These are phyloP conservation scores for Mycogone perniciosa DNA, from an alignment of 2,329 filamentous ascomycete species.

Conservation along the genomic window DNA sequence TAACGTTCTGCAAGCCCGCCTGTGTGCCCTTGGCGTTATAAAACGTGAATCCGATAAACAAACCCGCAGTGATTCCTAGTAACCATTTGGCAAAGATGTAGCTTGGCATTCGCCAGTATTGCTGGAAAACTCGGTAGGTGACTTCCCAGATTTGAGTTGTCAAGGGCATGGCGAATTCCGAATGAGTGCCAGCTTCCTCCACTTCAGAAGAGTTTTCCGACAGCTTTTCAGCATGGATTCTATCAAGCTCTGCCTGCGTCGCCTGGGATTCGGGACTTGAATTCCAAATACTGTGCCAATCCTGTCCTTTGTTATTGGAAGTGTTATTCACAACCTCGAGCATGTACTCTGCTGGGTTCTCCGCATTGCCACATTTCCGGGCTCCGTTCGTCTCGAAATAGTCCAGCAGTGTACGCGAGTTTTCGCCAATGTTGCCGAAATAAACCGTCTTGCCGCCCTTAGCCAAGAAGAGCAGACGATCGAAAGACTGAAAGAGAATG, in stretches of 20 bases:
- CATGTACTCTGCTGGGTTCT: constrained; percentile 75
- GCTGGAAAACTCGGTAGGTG: constrained; percentile 64
- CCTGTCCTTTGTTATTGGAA: constrained; percentile 32
- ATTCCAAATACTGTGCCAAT: constrained; percentile 66
- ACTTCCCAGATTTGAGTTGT: constrained; percentile 57
- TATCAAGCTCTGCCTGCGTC: constrained; percentile 56
- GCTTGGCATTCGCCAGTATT: constrained; percentile 74
- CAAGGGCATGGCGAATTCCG: constrained; percentile 77
- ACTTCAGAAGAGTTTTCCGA: constrained; percentile 13
- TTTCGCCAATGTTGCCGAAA: constrained; percentile 59
- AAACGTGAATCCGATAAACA: constrained; percentile 75
- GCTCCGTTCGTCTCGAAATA: constrained; percentile 64
- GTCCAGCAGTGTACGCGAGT: constrained; percentile 49
- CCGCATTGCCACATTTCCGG: constrained; percentile 49
- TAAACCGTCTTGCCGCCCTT: constrained; percentile 62
- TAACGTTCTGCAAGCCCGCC: constrained; percentile 67
- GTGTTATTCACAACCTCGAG: constrained; percentile 46
- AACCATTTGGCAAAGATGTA: constrained; percentile 71
- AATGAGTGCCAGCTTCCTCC: constrained; percentile 27
- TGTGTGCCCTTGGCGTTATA: constrained; percentile 47
- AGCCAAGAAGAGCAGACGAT: constrained; percentile 57
- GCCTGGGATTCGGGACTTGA: constrained; percentile 43
- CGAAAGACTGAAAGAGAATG: constrained; percentile 49
- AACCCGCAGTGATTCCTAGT: constrained; percentile 51
- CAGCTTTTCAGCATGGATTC: constrained; percentile 48